Base-by-base conservation (phyloP, 2,329 filamentous ascomycete species). In the Xylaria sp. region DNA sequence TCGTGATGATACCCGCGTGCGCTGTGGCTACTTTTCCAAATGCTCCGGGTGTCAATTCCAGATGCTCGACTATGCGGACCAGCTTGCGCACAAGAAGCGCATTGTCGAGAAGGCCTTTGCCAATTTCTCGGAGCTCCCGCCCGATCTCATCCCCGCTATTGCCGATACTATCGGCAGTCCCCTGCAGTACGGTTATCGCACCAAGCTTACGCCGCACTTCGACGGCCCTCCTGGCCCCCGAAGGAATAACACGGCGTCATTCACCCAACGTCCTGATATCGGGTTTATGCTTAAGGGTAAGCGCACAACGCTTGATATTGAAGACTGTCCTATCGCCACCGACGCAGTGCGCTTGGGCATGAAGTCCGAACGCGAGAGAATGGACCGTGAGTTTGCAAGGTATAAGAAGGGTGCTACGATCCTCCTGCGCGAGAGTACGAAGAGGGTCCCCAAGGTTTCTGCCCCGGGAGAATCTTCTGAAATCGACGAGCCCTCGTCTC, bases 11-110 rank as follows among this genome's bases (percentile, higher is more conserved):
- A 84, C 85, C 42, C 88, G 92, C 25, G 86, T 97, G 72, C 85
- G 85, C 63, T 99, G 96, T 82, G 86, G 88, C 73, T 98, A 99
- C 83, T 99, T 99, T 76, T 83, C 88, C 45, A 86, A 85, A 61
- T 99, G 96, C 80, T 92, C 91, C 10, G 96, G 96, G 36, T 99
- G 96, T 77, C 96, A 99, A 80, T 94, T 98, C 79, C 96, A 99
- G 82, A 97, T 98, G 93, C 87, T 99, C 69, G 89, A 93, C 61
- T 98, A 98, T 79, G 81, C 86, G 33, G 91, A 94, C 73, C 96
- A 99, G 79, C 87, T 99, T 31, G 84, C 84, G 50, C 90, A 95
- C 80, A 99, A 99, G 83, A 89, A 87, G 77, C 86, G 87, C 66
- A 91, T 98, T 67, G 90, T 99, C 51, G 92, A 97, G 75, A 96